A percentile compares a stretch with the other conserved stretches of the same genome.
phyloP scores from a whole-genome alignment of 148 eudicot species.

The Persicaria tinctoria region DNA sequence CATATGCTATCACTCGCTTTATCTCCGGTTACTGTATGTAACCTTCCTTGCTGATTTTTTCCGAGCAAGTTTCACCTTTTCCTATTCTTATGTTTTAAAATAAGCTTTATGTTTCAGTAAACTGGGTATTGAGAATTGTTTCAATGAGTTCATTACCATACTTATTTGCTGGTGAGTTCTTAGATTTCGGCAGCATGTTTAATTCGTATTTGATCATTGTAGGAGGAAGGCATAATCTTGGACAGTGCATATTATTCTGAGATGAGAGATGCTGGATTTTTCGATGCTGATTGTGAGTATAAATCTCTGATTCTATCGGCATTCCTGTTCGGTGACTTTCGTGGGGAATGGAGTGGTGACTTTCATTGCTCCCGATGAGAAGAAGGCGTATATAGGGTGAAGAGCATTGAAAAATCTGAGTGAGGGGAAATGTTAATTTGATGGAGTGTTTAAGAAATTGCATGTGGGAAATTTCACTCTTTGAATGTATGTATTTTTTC shows the following conservation, averaged over 20 bases:
- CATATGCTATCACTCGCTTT: conserved; percentile 38
- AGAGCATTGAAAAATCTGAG: too few relatives aligned
- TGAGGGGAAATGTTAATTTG: too few relatives aligned
- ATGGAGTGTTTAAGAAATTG: too few relatives aligned
- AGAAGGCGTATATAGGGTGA: too few relatives aligned
- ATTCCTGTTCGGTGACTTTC: background rate
- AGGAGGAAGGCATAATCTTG: conserved; percentile 51
- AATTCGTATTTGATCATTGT: background rate
- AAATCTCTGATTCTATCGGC: background rate
- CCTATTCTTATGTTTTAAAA: background rate
- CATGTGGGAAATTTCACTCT: too few relatives aligned
- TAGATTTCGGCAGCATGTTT: background rate
- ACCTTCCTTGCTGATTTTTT: conserved; percentile 44
- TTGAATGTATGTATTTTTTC: too few relatives aligned
- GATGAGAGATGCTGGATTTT: conserved; percentile 61
- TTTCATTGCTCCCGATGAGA: too few relatives aligned
- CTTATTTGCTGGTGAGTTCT: background rate
- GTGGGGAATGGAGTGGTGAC: too few relatives aligned
- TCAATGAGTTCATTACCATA: background rate
- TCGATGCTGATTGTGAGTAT: conserved; percentile 48
- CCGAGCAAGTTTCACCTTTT: conserved; percentile 23
- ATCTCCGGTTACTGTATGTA: conserved; percentile 49
- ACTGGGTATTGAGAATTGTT: background rate
- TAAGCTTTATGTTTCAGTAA: background rate
- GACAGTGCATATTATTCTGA: conserved; percentile 52